phyloP scores from a whole-genome alignment of 192 early-diverging fungal genomes.

The Lobosporangium transversale region DNA sequence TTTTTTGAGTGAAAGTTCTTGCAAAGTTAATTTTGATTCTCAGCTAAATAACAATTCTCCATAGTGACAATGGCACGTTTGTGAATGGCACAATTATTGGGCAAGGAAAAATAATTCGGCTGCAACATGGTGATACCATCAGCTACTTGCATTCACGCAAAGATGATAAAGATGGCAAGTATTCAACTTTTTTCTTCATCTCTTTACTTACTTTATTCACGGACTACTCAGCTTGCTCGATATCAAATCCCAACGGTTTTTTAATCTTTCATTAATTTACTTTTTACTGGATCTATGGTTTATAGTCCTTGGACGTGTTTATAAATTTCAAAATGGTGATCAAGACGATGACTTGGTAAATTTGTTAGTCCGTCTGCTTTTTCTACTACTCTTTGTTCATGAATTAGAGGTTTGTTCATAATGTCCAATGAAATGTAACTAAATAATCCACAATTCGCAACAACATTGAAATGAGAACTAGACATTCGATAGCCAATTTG shows the following conservation, averaged over 20 bases:
- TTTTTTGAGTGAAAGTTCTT: not conserved
- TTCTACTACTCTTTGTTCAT: not conserved
- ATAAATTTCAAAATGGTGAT: not conserved
- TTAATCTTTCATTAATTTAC: no score
- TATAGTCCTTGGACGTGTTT: not conserved
- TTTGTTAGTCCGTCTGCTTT: not conserved
- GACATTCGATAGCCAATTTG: slow-evolving; percentile 51
- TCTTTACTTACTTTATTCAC: not conserved
- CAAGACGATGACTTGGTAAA: slow-evolving; percentile 2
- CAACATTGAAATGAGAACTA: no score
- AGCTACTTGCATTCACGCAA: slow-evolving; percentile 55
- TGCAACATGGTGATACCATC: slow-evolving; percentile 71
- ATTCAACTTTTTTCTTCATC: not conserved
- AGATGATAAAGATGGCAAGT: not conserved
- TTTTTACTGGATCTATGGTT: not conserved
- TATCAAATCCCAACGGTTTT: no score
- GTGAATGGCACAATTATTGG: slow-evolving; percentile 66
- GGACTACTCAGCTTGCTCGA: not conserved
- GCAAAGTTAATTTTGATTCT: no score
- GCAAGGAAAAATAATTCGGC: slow-evolving; percentile 56
- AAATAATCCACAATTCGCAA: no score
- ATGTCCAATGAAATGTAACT: no score
- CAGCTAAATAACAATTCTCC: not conserved
- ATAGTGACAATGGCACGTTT: slow-evolving; percentile 76
- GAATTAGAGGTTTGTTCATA: no score